These are phyloP conservation scores for Epicoccum nigrum DNA, from an alignment of 2,329 filamentous ascomycete genomes.

Conservation along the genomic window DNA sequence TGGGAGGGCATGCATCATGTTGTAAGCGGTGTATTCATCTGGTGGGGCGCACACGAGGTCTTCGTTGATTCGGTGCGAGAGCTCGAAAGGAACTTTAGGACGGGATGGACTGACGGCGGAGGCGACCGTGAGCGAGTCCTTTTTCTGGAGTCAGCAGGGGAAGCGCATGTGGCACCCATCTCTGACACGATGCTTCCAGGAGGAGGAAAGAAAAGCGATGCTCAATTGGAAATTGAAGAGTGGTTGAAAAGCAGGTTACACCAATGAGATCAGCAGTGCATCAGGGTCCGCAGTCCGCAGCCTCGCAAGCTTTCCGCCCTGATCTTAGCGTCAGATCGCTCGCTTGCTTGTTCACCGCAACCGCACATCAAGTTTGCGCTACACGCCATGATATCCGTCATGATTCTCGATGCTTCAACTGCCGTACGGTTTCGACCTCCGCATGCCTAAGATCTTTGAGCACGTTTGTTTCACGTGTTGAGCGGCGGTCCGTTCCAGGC, in stretches of 20 bases:
- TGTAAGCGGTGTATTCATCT: slow-evolving; percentile 18
- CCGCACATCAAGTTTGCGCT: background rate
- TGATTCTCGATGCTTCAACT: too few relatives aligned
- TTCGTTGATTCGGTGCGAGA: slow-evolving; percentile 22
- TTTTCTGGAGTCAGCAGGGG: slow-evolving; percentile 19
- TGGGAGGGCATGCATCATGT: slow-evolving; percentile 16
- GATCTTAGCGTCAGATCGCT: slow-evolving; percentile 4
- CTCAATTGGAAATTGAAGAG: slow-evolving; percentile 20
- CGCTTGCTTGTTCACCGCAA: slow-evolving; percentile 1
- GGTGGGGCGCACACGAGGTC: slow-evolving; percentile 16
- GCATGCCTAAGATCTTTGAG: too few relatives aligned
- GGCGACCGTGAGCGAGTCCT: slow-evolving; percentile 16
- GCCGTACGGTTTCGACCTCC: too few relatives aligned
- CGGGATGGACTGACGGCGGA: slow-evolving; percentile 26
- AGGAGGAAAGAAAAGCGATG: slow-evolving; percentile 6
- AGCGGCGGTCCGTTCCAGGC: background rate
- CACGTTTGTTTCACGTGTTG: background rate
- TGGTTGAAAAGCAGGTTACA: slow-evolving; percentile 21
- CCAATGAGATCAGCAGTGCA: slow-evolving; percentile 6
- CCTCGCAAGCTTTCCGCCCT: slow-evolving; percentile 10
- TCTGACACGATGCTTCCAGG: slow-evolving; percentile 22
- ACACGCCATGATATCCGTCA: background rate
- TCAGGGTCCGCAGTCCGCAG: background rate
- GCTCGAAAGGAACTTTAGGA: slow-evolving; percentile 10
- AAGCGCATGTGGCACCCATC: slow-evolving; percentile 30